These are phyloP conservation scores for Geosiphon pyriformis DNA, from an alignment of 192 early-diverging fungal species.

Conservation along the genomic window DNA sequence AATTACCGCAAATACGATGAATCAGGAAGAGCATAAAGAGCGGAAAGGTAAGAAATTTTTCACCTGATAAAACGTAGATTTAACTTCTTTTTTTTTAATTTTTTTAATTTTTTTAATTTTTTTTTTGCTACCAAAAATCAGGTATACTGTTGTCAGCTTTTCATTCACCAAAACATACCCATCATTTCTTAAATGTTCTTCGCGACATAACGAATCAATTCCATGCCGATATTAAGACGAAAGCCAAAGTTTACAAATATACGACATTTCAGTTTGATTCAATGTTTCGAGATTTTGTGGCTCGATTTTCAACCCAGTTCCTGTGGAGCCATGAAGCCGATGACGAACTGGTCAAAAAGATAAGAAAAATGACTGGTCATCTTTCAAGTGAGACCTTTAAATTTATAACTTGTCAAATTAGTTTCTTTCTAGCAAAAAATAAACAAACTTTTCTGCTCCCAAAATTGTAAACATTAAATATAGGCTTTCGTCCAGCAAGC, in stretches of 20 bases:
- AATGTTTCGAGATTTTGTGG: not conserved
- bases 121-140: no score
- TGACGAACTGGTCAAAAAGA: not conserved
- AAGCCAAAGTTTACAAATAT: not conserved
- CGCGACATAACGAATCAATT: not conserved
- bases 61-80: no score
- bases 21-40: not conserved
- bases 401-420: no score
- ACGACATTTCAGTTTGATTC: not conserved
- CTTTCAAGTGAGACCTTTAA: not conserved
- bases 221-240: not conserved
- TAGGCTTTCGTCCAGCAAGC: not conserved
- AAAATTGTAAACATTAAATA: no score
- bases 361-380: not conserved
- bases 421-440: no score
- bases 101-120: no score
- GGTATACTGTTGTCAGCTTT: not conserved
- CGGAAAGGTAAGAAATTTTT: not conserved
- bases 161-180: not conserved
- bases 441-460: no score
- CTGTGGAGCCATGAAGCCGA: not conserved
- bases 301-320: not conserved
- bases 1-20: not conserved
- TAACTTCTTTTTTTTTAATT: no score
- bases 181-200: not conserved